Evolutionary conservation across 2,329 filamentous ascomycete genomes (phyloP).

Genomic region (Colletotrichum sansevieriae): DNA sequence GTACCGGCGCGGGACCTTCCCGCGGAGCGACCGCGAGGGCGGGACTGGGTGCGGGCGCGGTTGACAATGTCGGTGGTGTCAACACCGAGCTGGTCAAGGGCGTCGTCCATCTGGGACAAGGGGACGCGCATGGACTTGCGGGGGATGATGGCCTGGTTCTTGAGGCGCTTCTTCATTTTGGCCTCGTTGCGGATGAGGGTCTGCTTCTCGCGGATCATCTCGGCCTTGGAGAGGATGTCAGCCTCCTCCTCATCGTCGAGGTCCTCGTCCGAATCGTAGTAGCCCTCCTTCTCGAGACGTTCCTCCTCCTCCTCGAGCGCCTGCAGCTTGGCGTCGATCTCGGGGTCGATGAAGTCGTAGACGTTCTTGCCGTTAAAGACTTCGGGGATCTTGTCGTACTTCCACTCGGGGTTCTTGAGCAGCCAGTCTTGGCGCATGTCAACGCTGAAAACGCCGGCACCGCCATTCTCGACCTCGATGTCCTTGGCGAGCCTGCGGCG

Average conservation of each 20-base stretch:
- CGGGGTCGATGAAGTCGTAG: conserved; percentile 96
- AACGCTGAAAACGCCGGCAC: conserved; percentile 95
- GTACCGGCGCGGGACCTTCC: conserved; percentile 73
- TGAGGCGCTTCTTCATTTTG: conserved; percentile 94
- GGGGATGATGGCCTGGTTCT: conserved; percentile 96
- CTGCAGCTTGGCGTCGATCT: conserved; percentile 93
- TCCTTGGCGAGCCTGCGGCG: conserved; percentile 85
- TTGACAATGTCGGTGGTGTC: conserved; percentile 82
- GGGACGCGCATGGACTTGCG: conserved; percentile 84
- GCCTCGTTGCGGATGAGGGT: conserved; percentile 93
- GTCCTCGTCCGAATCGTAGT: conserved; percentile 87
- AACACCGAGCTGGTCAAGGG: conserved; percentile 86
- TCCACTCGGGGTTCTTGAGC: conserved; percentile 92
- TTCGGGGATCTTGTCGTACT: conserved; percentile 95
- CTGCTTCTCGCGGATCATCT: conserved; percentile 95
- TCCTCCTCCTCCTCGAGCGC: conserved; percentile 97
- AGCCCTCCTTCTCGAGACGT: conserved; percentile 89
- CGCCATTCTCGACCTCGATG: conserved; percentile 90
- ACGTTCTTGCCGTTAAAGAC: conserved; percentile 96
- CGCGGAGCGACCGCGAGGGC: conserved; percentile 77
- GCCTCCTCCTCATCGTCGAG: conserved; percentile 91
- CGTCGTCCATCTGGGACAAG: conserved; percentile 87
- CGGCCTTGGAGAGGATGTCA: conserved; percentile 90
- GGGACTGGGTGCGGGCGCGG: conserved; percentile 77
- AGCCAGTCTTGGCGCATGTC: conserved; percentile 91